Base-by-base conservation (phyloP, 2,329 filamentous ascomycete species). In the Periconia sp. region DNA sequence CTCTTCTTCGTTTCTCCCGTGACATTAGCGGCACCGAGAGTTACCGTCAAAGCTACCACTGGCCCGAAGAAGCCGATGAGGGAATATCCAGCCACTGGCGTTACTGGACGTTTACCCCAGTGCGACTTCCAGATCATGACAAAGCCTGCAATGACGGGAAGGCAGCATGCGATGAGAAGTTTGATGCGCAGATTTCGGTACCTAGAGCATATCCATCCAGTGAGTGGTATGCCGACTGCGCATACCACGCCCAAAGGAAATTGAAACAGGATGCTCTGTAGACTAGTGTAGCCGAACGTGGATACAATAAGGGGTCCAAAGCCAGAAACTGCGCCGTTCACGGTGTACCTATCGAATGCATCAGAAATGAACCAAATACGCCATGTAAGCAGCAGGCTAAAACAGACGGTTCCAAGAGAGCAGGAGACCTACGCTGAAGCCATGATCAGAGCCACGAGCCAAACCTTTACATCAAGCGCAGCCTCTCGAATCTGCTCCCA, bases 1-100 rank as follows among this genome's bases (percentile, higher is more conserved):
- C 85, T 88, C 77, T 91, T 91, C 76, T 92, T 92, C 0, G 88
- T 91, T 20, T 88, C 82, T 15, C 89, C 89, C 0, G 88, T 88
- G 0, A 91, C 87, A 59, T 92, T 92, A 11, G 83, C 82, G 78
- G 83, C 83, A 0, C 81, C 82, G 2, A 85, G 65, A 0, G 77
- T 78, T 41, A 85, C 83, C 2, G 81, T 80, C n/a, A 84, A 75
- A 42, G 83, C 86, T 0, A 89, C 88, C 0, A 89, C 87, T 0
- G 83, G 85, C 0, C 87, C 88, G 58, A 91, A 91, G 59, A 87
- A 89, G 0, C 88, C 88, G 1, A 87, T 88, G 35, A 92, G 81
- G 0, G 85, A 84, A 68, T 91, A 92, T 0, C 88, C 89, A 0
- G 84, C 81, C 0, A 92, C 85, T 0, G 88, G 88, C 0, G 82